These are phyloP conservation scores for Clathrus columnatus DNA, from an alignment of 768 basidiomycete species.

Conservation along the genomic window DNA sequence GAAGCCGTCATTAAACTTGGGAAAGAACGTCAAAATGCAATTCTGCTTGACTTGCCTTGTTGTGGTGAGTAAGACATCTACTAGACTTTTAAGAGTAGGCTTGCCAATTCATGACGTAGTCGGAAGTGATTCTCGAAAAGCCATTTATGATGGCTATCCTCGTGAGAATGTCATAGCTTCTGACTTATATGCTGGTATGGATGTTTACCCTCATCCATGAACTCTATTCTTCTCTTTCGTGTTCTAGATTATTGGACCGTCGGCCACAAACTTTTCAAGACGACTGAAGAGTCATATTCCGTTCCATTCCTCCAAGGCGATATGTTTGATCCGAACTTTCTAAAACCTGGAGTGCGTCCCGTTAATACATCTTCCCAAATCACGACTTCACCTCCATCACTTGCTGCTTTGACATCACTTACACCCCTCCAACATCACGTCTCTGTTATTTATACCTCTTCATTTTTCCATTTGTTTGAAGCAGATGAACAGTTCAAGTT, in stretches of 20 bases:
- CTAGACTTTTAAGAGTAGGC: neutral
- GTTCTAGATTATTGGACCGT: neutral
- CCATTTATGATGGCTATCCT: conserved; percentile 34
- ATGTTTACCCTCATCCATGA: neutral
- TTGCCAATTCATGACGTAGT: neutral
- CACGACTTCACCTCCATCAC: conserved; percentile 14
- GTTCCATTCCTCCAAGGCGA: conserved; percentile 49
- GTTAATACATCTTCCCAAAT: conserved; percentile 13
- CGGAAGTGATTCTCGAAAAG: conserved; percentile 35
- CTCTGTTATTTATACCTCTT: conserved; percentile 39
- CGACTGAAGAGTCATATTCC: conserved; percentile 42
- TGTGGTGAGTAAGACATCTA: conserved; percentile 26
- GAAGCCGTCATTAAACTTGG: conserved; percentile 27
- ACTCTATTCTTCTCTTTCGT: neutral
- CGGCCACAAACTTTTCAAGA: conserved; percentile 52
- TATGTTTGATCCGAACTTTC: conserved; percentile 36
- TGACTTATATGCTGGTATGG: conserved; percentile 31
- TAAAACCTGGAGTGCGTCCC: conserved; percentile 24
- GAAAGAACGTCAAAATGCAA: conserved; percentile 25
- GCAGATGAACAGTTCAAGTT: conserved; percentile 19
- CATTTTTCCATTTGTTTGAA: conserved; percentile 36
- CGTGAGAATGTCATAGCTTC: conserved; percentile 28
- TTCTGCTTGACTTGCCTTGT: conserved; percentile 38
- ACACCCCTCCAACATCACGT: conserved; percentile 38
- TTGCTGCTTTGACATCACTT: conserved; percentile 31